A percentile compares a stretch with the other conserved stretches of the same genome.
These are phyloP conservation scores for Centrapalus pauciflorus DNA, from an alignment of 129 eudicot species.

Conservation along the genomic window DNA sequence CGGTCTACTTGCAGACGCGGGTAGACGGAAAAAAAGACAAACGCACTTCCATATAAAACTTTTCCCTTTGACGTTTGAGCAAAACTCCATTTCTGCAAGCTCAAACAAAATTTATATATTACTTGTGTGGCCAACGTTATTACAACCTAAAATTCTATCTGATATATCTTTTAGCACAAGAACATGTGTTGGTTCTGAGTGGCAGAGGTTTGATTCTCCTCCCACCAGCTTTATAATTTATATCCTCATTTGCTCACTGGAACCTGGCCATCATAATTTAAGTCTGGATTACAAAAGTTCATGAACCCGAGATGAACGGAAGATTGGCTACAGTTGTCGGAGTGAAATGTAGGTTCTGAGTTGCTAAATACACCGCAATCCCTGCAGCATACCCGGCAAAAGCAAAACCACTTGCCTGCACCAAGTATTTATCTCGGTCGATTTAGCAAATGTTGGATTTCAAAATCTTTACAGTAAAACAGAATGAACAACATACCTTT, in stretches of 20 bases:
- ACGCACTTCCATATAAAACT: not conserved
- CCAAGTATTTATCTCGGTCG: not conserved
- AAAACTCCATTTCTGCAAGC: conserved; percentile 14
- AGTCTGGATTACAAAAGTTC: not conserved
- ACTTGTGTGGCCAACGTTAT: conserved; percentile 5
- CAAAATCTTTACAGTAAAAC: not conserved
- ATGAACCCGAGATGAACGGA: conserved; percentile 76
- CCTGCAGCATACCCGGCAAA: conserved; percentile 98
- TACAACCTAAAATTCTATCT: conserved; percentile 15
- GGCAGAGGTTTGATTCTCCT: not conserved
- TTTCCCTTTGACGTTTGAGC: not conserved
- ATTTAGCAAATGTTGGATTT: too few species aligned
- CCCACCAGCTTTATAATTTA: conserved; percentile 13
- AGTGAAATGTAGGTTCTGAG: conserved; percentile 68
- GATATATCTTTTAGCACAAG: conserved; percentile 14
- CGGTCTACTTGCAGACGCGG: too few species aligned
- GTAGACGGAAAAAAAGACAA: too few species aligned
- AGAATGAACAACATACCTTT: conserved; percentile 44
- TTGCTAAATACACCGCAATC: conserved; percentile 74
- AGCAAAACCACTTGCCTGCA: conserved; percentile 90
- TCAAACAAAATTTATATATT: conserved; percentile 7
- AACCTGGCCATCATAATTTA: not conserved
- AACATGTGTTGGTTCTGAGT: not conserved
- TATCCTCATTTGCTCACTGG: conserved; percentile 6
- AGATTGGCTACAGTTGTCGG: conserved; percentile 73